Percentiles rank a stretch among this genome's conserved stretches.
Evolutionary conservation across 176 grass and related monocot genomes (phyloP).

Genomic region (Bolboschoenus planiculmis): DNA sequence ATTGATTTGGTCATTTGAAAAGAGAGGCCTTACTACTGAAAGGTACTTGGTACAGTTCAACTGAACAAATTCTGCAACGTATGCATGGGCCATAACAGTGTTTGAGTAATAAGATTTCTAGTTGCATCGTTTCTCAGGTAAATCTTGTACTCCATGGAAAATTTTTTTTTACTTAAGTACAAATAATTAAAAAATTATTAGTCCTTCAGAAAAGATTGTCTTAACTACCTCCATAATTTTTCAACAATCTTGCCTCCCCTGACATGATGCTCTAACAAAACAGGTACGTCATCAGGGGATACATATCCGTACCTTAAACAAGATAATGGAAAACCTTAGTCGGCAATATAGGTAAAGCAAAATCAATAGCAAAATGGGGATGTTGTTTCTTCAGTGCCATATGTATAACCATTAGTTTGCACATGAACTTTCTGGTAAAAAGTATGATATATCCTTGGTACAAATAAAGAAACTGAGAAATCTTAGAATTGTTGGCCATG

Average conservation of each 20-base stretch:
- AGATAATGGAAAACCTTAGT: background rate
- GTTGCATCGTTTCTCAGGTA: too few relatives aligned
- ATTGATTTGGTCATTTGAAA: background rate
- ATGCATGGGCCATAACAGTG: constrained; percentile 7
- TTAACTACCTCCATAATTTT: constrained; percentile 69
- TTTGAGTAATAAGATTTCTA: too few relatives aligned
- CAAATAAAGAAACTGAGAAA: background rate
- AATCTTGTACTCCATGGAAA: too few relatives aligned
- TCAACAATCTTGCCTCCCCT: constrained; percentile 64
- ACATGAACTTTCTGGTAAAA: background rate
- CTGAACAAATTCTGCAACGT: background rate
- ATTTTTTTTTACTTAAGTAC: too few relatives aligned
- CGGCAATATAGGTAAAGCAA: background rate
- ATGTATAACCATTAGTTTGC: background rate
- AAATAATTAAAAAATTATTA: background rate
- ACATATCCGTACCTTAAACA: constrained; percentile 94
- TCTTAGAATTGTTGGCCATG: background rate
- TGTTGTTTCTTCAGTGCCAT: background rate
- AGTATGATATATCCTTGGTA: background rate
- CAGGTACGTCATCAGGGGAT: constrained; percentile 73
- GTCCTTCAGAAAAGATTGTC: background rate
- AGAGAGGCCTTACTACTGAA: background rate
- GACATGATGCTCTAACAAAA: constrained; percentile 68
- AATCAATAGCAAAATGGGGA: background rate
- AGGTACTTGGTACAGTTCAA: background rate